Base-by-base conservation (phyloP, 2,329 filamentous ascomycete species). In the Claviceps sp. region DNA sequence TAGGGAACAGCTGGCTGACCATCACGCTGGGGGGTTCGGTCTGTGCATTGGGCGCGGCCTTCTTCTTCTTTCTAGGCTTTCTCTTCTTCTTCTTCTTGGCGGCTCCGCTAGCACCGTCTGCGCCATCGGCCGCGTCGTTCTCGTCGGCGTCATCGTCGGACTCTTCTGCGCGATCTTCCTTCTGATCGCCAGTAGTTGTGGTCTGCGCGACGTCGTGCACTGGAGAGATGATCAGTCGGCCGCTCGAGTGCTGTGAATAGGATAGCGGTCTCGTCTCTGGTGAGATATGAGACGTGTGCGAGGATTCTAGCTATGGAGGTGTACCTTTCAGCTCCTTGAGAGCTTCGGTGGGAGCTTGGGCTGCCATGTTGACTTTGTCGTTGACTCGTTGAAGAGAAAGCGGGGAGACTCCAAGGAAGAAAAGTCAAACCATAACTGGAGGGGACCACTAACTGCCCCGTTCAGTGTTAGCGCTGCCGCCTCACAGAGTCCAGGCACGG, bases 21-120 rank as follows among this genome's bases (percentile, higher is more conserved):
- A 78, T 72, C 30, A 91, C 82, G 52, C 84, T 78, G 1, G 88
- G 88, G 37, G 87, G 87, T 50, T 79, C 75, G 37, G 82, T 84
- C 70, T 93, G 88, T 52, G 76, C 76, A 57, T 85, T 87, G 47
- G 82, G 76, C 57, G 44, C 9, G 22, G 77, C 84, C 78, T 83
- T 85, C 78, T 86, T 86, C 76, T 83, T 85, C 75, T 83, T 86
- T 75, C 85, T 87, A 73, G 88, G 88, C 74, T 88, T 88, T 74
- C 87, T 88, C 70, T 87, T 86, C 66, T 81, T 84, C 62, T 76
- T 67, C 60, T 70, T 71, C 56, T 68, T 69, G 52, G 63, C 61
- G 11, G 57, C 62, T 20, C 60, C 65, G 56, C 69, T 69, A 5
- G 67, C 66, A 13, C 61, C 67, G n/a, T 66, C 68, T 37, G 67